These are phyloP conservation scores for Fusarium cicatricum DNA, from an alignment of 2,329 filamentous ascomycete genomes.

Conservation along the genomic window DNA sequence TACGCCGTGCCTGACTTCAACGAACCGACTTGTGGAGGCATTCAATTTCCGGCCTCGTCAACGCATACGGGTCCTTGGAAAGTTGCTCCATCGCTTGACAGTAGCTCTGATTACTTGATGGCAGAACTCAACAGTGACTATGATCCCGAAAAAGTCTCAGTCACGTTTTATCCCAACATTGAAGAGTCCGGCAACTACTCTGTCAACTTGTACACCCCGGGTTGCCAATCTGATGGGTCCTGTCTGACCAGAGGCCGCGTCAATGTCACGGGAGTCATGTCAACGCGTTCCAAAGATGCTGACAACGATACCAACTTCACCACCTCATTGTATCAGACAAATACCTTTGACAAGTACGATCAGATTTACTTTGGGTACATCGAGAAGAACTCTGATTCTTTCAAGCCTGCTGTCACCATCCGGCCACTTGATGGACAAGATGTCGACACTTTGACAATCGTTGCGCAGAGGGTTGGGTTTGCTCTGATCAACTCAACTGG, in stretches of 20 bases:
- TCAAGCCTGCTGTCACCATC: constrained; percentile 83
- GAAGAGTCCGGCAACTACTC: constrained; percentile 91
- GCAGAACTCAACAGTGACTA: constrained; percentile 67
- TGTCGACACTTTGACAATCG: constrained; percentile 72
- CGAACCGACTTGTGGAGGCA: constrained; percentile 79
- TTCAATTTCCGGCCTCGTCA: constrained; percentile 68
- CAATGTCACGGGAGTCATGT: constrained; percentile 79
- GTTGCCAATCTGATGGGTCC: constrained; percentile 81
- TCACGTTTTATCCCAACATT: constrained; percentile 86
- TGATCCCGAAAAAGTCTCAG: constrained; percentile 66
- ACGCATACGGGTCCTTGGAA: constrained; percentile 79
- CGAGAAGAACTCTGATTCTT: constrained; percentile 75
- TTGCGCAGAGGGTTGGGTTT: constrained; percentile 90
- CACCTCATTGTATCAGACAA: constrained; percentile 82
- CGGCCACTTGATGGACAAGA: constrained; percentile 71
- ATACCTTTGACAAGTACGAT: constrained; percentile 97
- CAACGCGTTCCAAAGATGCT: constrained; percentile 51
- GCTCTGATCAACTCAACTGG: constrained; percentile 76
- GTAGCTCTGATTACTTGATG: constrained; percentile 79
- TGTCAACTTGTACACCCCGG: constrained; percentile 90
- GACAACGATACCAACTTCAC: constrained; percentile 58
- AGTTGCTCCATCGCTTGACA: constrained; percentile 71
- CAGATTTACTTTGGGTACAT: constrained; percentile 87
- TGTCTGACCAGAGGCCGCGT: constrained; percentile 82
- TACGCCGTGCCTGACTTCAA: constrained; percentile 91